These are phyloP conservation scores for Schizosaccharomyces osmophilus DNA, from an alignment of 805 yeast genomes.

Conservation along the genomic window DNA sequence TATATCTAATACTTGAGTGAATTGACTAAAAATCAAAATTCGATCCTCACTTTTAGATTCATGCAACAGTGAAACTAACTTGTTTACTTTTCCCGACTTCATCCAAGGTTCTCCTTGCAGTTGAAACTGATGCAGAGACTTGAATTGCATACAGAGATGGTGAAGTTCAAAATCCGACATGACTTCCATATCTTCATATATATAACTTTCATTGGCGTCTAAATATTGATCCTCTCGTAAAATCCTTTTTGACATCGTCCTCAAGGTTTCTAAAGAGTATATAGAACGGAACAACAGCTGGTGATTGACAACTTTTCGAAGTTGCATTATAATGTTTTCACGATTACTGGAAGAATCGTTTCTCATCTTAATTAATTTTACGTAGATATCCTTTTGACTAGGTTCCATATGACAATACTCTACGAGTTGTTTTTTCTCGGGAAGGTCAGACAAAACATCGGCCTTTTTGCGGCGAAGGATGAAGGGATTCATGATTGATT, in stretches of 20 bases:
- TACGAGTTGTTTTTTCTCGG: constrained; percentile 75
- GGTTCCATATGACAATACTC: constrained; percentile 74
- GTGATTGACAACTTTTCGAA: constrained; percentile 89
- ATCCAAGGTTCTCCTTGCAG: constrained; percentile 25
- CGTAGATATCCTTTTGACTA: constrained; percentile 86
- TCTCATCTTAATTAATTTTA: constrained; percentile 67
- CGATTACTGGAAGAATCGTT: constrained; percentile 85
- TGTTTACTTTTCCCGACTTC: constrained; percentile 49
- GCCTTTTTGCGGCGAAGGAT: constrained; percentile 69
- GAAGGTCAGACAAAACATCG: constrained; percentile 54
- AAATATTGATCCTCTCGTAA: constrained; percentile 19
- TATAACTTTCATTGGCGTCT: constrained; percentile 48
- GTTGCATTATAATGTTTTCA: constrained; percentile 85
- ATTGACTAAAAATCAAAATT: constrained; percentile 64
- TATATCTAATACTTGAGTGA: constrained; percentile 78
- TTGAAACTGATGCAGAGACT: constrained; percentile 31
- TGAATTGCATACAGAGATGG: constrained; percentile 46
- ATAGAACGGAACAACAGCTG: constrained; percentile 90
- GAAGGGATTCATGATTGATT: constrained; percentile 71
- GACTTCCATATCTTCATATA: constrained; percentile 80
- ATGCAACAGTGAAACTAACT: constrained; percentile 32
- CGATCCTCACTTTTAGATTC: constrained; percentile 33
- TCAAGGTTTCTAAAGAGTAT: constrained; percentile 83
- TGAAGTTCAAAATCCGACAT: constrained; percentile 84
- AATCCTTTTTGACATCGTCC: constrained; percentile 25